Percentiles rank a stretch among this genome's conserved stretches.
Conservation (phyloP, 352 stramenopile genomes). For the Aphanomyces invadans region DNA sequence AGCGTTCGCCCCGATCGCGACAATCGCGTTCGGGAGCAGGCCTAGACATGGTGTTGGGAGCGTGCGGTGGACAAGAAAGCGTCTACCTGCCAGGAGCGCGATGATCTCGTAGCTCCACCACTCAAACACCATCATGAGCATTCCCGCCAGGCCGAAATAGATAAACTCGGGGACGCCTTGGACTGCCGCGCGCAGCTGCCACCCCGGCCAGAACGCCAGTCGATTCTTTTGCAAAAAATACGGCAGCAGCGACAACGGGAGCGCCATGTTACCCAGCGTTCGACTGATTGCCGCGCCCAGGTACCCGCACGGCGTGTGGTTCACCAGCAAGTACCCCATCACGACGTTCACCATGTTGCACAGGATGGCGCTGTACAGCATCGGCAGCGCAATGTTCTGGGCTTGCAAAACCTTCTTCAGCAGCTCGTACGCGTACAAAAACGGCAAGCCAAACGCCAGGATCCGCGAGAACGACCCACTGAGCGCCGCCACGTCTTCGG, state of each 20-base stretch:
- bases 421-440: constrained; percentile 69
- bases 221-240: constrained; percentile 62
- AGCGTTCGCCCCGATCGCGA: constrained; percentile 79
- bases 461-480: constrained; percentile 61
- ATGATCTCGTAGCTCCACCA: constrained; percentile 76
- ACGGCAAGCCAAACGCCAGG: constrained; percentile 72
- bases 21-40: constrained; percentile 61
- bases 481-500: constrained; percentile 49
- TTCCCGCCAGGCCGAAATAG: constrained; percentile 61
- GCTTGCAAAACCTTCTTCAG: constrained; percentile 81
- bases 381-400: constrained; percentile 76
- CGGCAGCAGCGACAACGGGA: constrained; percentile 50
- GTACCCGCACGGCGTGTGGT: constrained; percentile 65
- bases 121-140: constrained; percentile 83
- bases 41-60: constrained; percentile 24
- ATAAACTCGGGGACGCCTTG: constrained; percentile 68
- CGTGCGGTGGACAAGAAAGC: neutral
- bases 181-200: constrained; percentile 51
- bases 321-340: constrained; percentile 83
- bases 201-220: constrained; percentile 68
- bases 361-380: constrained; percentile 70
- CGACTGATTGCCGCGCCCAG: constrained; percentile 62
- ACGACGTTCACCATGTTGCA: constrained; percentile 69
- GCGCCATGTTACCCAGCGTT: constrained; percentile 31
- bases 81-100: constrained; percentile 42